Evolutionary conservation across 768 basidiomycete genomes (phyloP).

Genomic region (Coprinopsis cinerea): DNA sequence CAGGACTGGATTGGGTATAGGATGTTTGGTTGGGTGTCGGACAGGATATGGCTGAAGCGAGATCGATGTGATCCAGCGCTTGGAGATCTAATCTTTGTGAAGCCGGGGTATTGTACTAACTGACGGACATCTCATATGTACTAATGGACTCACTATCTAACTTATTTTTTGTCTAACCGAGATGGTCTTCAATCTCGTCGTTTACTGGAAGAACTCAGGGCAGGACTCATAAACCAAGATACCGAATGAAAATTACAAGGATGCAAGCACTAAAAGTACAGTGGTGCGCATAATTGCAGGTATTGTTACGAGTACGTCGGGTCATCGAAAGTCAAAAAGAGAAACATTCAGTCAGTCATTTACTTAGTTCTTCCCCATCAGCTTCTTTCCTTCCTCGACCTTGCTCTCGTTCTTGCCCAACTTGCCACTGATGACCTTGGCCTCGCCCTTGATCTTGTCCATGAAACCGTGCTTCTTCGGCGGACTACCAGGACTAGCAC

Average conservation of each 20-base stretch:
- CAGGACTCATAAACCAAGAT: too few species aligned
- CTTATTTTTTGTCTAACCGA: too few species aligned
- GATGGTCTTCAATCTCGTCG: too few species aligned
- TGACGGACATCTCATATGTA: not conserved
- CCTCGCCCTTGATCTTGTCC: conserved; percentile 34
- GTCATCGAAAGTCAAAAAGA: not conserved
- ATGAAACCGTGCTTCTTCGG: conserved; percentile 24
- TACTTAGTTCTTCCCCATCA: conserved; percentile 26
- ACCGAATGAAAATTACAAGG: too few species aligned
- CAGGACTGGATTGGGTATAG: conserved; percentile 1
- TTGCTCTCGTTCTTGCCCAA: conserved; percentile 28
- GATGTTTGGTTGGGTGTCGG: not conserved
- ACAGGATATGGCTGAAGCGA: not conserved
- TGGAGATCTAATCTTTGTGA: not conserved
- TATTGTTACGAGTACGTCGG: too few species aligned
- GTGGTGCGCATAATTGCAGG: too few species aligned
- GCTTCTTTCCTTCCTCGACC: conserved; percentile 30
- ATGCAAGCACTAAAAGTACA: too few species aligned
- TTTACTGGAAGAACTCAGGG: too few species aligned
- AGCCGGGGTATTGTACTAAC: not conserved
- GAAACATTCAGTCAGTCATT: not conserved
- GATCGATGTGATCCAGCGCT: not conserved
- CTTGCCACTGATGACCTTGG: conserved; percentile 33
- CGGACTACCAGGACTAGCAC: not conserved
- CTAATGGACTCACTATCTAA: too few species aligned